Conservation (phyloP, 2,329 filamentous ascomycete genomes). For the Fusarium xyrophilum region DNA sequence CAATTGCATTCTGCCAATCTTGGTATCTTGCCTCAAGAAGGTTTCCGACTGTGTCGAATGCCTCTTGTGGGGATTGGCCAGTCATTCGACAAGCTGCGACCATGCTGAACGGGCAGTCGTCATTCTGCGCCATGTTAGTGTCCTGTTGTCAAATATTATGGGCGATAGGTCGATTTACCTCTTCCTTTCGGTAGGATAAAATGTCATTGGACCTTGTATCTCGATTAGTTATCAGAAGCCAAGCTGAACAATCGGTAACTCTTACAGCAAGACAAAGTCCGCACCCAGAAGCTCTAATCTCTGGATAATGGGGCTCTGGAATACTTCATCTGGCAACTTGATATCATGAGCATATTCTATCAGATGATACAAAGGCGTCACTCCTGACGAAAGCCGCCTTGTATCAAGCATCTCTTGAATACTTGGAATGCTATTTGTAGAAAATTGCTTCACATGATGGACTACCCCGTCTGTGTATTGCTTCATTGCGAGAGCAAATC, state of each 20-base stretch:
- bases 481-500: constrained; percentile 11
- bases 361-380: constrained; percentile 12
- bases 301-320: background rate
- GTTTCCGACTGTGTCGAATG: background rate
- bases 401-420: constrained; percentile 7
- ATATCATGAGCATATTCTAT: constrained; percentile 9
- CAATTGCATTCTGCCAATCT: background rate
- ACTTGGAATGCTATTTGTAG: background rate
- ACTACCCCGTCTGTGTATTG: constrained; percentile 17
- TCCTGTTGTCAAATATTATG: no score
- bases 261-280: constrained; percentile 8
- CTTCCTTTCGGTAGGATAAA: constrained; percentile 11
- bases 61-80: constrained; percentile 5
- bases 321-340: background rate
- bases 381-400: background rate
- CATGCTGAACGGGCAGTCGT: constrained; percentile 18
- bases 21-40: constrained; percentile 4
- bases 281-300: constrained; percentile 4
- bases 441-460: constrained; percentile 14
- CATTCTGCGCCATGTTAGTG: background rate
- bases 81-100: constrained; percentile 15
- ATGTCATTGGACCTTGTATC: background rate
- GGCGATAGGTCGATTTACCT: background rate
- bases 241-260: rapidly evolving
- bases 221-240: rapidly evolving